A percentile compares a stretch with the other conserved stretches of the same genome.
phyloP scores from a whole-genome alignment of 495 filamentous ascomycete species.

The Penicillium pancosmium region DNA sequence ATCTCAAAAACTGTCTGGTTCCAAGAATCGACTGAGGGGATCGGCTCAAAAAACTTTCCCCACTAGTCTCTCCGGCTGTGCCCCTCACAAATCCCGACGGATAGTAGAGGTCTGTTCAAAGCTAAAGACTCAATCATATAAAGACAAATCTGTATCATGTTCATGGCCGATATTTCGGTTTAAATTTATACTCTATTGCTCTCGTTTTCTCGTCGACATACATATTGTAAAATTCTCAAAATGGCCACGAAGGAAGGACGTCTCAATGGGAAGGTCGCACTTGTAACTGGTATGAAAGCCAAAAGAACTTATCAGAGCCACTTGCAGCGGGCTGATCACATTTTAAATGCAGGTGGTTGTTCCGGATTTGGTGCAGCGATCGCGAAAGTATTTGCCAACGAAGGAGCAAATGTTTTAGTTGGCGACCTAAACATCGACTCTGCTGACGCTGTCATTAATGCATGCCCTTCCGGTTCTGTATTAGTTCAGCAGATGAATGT shows the following conservation, averaged over 20 bases:
- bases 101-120: no score
- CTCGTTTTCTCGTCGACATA: no score
- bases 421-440: neutral
- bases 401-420: slow-evolving; percentile 2
- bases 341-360: neutral
- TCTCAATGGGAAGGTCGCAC: slow-evolving; percentile 36
- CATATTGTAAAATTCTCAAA: neutral
- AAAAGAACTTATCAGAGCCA: neutral
- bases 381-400: slow-evolving; percentile 1
- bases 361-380: slow-evolving; percentile 7
- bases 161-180: no score
- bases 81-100: no score
- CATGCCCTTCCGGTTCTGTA: neutral
- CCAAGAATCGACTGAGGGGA: no score
- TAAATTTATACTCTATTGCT: no score
- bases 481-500: neutral
- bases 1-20: no score
- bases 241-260: slow-evolving; percentile 15
- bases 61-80: no score
- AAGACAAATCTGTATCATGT: no score
- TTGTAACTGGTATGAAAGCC: slow-evolving; percentile 17
- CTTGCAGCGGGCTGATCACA: neutral
- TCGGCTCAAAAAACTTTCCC: no score
- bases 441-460: neutral
- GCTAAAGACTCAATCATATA: no score